Base-by-base conservation (phyloP, 2,329 filamentous ascomycete species). In the Botrytis hyacinthi region DNA sequence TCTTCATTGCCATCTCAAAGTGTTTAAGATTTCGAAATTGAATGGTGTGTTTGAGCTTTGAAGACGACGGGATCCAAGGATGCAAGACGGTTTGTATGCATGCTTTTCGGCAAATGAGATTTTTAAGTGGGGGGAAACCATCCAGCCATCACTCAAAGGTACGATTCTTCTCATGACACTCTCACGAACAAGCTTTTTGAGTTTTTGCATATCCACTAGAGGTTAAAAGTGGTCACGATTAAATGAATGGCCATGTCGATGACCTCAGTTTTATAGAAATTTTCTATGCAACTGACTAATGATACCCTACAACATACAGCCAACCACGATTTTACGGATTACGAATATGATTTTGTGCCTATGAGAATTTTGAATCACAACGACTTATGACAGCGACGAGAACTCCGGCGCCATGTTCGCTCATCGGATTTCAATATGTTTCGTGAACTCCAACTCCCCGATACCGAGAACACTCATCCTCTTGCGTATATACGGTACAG, bases 51-150 rank as follows among this genome's bases (percentile, higher is more conserved):
- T 29, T 29, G 51, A 57, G 51, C 51, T 71, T 62, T 71, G 59
- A 71, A 46, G 69, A 48, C 54, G 37, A 51, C 26, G 59, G 69
- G 59, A 54, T 59, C 32, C 59, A 62, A 71, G 69, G 42, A 46
- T 65, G 35, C 66, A 57, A 29, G 66, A 32, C 66, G 48, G 40
- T 69, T 69, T 57, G 66, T 37, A 69, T 69, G 66, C 57, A 65
- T 71, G 29, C 29, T 37, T 48, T 62, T 71, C 69, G 69, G 69
- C 46, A 72, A 54, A 72, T 72, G 59, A 71, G n/a, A 65, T 54
- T 57, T 54, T 44, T 26, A 48, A 57, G 60, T 66, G 70, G 35
- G 70, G 69, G 69, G 26, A 46, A 70, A 8, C 40, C 9, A 26
- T 26, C 51, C n/a, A 70, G 51, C n/a, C 67, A 46, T 62, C 14